Evolutionary conservation across 2,329 filamentous ascomycete genomes (phyloP), one percentile per base, ranked within the genome.

Genomic region (Cladophialophora yegresii): DNA sequence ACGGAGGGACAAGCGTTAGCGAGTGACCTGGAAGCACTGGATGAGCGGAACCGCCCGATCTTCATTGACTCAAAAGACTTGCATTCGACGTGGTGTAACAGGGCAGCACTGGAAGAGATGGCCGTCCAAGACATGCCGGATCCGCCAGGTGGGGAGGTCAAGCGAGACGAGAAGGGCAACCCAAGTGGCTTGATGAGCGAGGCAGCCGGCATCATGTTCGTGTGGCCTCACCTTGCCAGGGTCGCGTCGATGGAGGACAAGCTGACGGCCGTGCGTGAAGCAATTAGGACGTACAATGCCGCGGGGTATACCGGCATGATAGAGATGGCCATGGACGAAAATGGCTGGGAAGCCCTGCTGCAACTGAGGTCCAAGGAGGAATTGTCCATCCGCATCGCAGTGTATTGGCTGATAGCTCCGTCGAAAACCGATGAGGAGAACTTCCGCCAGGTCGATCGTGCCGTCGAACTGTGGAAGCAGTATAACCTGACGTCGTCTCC

Each of bases 301-400:
- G 77, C 77, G 0, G 81, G 81, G 0, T 81, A 80, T 61, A 83
- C 81, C 0, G 80, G 80, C 1, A 72, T 81, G 40, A 75, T 83
- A 6, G 81, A 83, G 54, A 83, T 83, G 81, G 81, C 80, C 22
- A 83, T 82, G 80, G 80, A 83, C 59, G 80, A 83, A 36, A 75
- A 75, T 23, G 75, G 75, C 0, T 83, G 81, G 81, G 77, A 77
- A 50, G 75, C 80, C 0, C 69, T 83, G 23, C 72, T 78, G 3
- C 71, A 75, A 5, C 73, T 81, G 23, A 75, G 74, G n/a, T 54
- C 61, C 3, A 68, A 71, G n/a, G 75, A 76, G 1, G 54, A 67
- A 1, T 67, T 81, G 3, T 77, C 78, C 0, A 73, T 83, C 32
- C 77, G 80, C 6, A 73, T 83, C 13, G 80, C 79, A 7, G 80